Evolutionary conservation across 176 grass and related monocot species (phyloP).

Genomic region (Oryza brachyantha): DNA sequence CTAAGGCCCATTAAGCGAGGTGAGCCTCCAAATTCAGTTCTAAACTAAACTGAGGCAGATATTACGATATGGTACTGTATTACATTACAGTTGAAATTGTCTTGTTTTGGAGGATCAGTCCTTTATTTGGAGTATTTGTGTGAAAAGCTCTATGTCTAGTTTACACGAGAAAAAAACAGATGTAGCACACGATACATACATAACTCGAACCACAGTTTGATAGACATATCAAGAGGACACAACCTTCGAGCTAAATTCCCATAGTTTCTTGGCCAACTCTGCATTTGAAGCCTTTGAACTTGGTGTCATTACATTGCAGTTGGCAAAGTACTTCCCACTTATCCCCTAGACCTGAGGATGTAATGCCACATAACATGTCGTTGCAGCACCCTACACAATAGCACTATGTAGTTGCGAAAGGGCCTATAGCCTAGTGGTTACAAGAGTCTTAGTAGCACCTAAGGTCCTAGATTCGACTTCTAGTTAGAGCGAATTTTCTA

Average conservation of each 20-base stretch:
- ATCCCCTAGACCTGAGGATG: slow-evolving; percentile 40
- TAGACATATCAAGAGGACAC: slow-evolving; percentile 14
- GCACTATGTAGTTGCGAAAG: too few species aligned
- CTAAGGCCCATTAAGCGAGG: too few species aligned
- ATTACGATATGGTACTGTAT: too few species aligned
- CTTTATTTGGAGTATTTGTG: not conserved
- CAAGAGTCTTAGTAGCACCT: too few species aligned
- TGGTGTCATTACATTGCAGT: slow-evolving; percentile 50
- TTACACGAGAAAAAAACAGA: not conserved
- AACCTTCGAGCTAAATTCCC: slow-evolving; percentile 52
- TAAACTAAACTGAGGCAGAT: too few species aligned
- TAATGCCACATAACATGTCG: slow-evolving; percentile 72
- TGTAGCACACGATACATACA: slow-evolving; percentile 25
- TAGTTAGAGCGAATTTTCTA: too few species aligned
- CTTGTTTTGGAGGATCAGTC: too few species aligned
- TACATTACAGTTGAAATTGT: too few species aligned
- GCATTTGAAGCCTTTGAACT: slow-evolving; percentile 47
- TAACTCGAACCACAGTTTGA: not conserved
- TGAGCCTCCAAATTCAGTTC: too few species aligned
- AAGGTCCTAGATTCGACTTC: too few species aligned
- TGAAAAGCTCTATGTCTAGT: too few species aligned
- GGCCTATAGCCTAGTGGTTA: too few species aligned
- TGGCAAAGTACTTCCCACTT: slow-evolving; percentile 27
- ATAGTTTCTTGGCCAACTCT: slow-evolving; percentile 61
- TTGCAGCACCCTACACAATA: slow-evolving; percentile 58